Evolutionary conservation across 441 rosid species (phyloP), one percentile per base, ranked within the genome.

Genomic region (Pelargonium exstipulatum): DNA sequence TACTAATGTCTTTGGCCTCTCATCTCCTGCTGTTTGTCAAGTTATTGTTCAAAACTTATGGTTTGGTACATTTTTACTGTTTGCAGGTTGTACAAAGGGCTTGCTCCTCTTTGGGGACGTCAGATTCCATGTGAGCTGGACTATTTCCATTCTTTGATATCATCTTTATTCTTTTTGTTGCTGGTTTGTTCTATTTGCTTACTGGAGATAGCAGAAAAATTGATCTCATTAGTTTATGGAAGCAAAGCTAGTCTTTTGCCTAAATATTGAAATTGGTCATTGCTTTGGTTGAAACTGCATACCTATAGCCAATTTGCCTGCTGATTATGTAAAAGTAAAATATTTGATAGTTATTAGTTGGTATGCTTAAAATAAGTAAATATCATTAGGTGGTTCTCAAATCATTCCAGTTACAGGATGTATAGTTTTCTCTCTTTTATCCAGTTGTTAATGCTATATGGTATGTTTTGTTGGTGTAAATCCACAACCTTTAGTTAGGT

Each of bases 71-170:
- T 8, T 57, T 60, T 40, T n/a, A 65, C 16, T 49, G 65, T 40
- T 58, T 78, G 70, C 90, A 95, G 99, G 79, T 82, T 95, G 88
- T 95, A 95, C 77, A 95, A 92, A 82, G 99, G 99, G 65, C 32
- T 95, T 68, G 97, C 77, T 82, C 99, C 99, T 67, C 97, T 95
- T 4, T 95, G 99, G 99, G 99, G 99, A 62, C 99, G 99, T 73
- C 99, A 95, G 81, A 95, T 95, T 81, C 99, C 99, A 71, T 95
- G 99, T 92, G 83, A 88, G 17, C 57, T 17, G 16, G 6, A n/a
- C 18, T 48, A 48, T 3, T 48, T 13, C 5, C 14, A 48, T 13
- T 13, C n/a, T 4, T 48, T n/a, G 17, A 32, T 32, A 32, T 29
- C 35, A 29, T 32, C 37, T 32, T 32, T 48, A 13, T 48, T 48